A percentile compares a stretch with the other conserved stretches of the same genome.
Conservation (phyloP, 2,329 filamentous ascomycete genomes). For the Akanthomyces lecanii region DNA sequence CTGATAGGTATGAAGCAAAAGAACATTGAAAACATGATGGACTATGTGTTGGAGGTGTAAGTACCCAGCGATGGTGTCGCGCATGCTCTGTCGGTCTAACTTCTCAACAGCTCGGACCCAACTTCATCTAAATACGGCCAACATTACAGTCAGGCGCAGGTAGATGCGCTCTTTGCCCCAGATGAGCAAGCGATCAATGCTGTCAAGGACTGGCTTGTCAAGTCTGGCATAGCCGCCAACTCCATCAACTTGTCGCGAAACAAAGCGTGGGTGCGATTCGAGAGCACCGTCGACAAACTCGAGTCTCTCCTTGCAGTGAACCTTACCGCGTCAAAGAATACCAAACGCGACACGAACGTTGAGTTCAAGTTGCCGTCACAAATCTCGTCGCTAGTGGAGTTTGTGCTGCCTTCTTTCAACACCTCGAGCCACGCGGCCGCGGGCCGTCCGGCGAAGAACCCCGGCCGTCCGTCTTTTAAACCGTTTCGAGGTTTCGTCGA, state of each 20-base stretch:
- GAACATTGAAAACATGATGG: conserved; percentile 1
- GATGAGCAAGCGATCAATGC: conserved; percentile 40
- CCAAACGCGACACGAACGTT: conserved; percentile 32
- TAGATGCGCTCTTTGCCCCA: background rate
- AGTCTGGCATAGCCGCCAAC: conserved; percentile 43
- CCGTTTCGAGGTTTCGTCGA: background rate
- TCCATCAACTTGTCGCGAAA: conserved; percentile 46
- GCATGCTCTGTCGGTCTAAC: background rate
- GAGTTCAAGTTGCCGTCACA: conserved; percentile 35
- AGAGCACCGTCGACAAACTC: conserved; percentile 24
- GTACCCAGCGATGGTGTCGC: background rate
- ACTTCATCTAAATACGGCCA: conserved; percentile 9
- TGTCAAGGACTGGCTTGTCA: conserved; percentile 51
- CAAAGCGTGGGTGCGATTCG: conserved; percentile 35
- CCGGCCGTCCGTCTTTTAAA: background rate
- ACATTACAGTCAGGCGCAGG: background rate
- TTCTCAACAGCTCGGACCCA: background rate
- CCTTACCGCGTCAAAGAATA: conserved; percentile 9
- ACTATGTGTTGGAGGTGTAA: background rate
- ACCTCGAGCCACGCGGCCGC: background rate
- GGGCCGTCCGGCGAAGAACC: background rate
- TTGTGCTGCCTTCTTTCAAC: conserved; percentile 30
- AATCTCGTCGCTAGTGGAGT: conserved; percentile 34
- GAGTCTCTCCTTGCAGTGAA: conserved; percentile 21
- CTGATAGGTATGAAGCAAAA: background rate